Evolutionary conservation across 2,329 filamentous ascomycete genomes (phyloP).

Genomic region (Fusarium abutilonis): DNA sequence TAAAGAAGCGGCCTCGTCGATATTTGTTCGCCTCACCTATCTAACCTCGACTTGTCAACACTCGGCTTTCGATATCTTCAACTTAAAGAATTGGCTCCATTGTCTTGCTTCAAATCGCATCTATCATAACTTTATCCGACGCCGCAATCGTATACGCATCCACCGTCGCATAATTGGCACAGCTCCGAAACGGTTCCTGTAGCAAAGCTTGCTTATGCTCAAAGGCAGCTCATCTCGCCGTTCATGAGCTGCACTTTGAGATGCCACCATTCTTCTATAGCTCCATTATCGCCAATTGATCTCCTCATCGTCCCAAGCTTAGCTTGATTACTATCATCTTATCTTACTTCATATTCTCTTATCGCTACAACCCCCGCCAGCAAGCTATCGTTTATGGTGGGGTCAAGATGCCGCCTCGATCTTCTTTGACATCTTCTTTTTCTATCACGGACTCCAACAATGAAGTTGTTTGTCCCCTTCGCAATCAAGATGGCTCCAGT

Average conservation of each 20-base stretch:
- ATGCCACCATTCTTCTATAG: constrained; percentile 39
- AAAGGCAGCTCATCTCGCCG: constrained; percentile 34
- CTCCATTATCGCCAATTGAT: constrained; percentile 48
- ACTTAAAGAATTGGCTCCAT: constrained; percentile 10
- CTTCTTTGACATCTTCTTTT: constrained; percentile 87
- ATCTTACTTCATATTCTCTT: constrained; percentile 30
- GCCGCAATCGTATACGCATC: constrained; percentile 39
- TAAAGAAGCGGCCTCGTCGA: constrained; percentile 15
- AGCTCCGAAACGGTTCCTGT: constrained; percentile 43
- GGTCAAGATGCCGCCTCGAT: constrained; percentile 86
- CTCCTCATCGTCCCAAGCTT: constrained; percentile 26
- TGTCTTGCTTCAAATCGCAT: constrained; percentile 7
- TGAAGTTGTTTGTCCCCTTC: constrained; percentile 95
- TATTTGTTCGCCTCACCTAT: constrained; percentile 12
- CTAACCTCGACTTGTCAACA: constrained; percentile 21
- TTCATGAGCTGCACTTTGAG: constrained; percentile 42
- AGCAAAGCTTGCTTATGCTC: constrained; percentile 42
- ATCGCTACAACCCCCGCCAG: constrained; percentile 40
- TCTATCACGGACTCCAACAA: constrained; percentile 92
- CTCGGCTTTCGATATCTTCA: constrained; percentile 3
- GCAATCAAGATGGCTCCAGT: constrained; percentile 94
- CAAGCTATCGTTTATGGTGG: constrained; percentile 61
- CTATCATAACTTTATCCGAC: constrained; percentile 27
- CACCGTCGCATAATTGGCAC: constrained; percentile 35
- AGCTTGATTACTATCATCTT: constrained; percentile 28